These are phyloP conservation scores for Tremellales sp. DNA, from an alignment of 1,284 basidiomycete genomes.

Conservation along the genomic window DNA sequence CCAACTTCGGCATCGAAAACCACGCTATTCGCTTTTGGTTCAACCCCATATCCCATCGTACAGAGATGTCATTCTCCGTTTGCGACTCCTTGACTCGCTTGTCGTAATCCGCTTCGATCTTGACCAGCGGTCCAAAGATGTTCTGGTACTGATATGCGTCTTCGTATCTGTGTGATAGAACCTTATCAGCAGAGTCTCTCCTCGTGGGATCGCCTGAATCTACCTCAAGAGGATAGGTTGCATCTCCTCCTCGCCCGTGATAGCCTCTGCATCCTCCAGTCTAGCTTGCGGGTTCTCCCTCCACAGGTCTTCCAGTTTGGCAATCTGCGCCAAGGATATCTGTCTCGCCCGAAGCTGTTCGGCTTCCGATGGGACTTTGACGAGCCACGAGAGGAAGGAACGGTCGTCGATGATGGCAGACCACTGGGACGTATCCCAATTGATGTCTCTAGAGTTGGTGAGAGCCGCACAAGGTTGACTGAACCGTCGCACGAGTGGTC, in stretches of 20 bases:
- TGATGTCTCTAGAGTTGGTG: slow-evolving; percentile 83
- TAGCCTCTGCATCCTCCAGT: slow-evolving; percentile 93
- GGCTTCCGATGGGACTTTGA: slow-evolving; percentile 92
- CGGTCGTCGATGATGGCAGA: slow-evolving; percentile 97
- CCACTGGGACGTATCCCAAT: slow-evolving; percentile 98
- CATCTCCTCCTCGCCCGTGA: slow-evolving; percentile 93
- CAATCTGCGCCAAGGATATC: slow-evolving; percentile 95
- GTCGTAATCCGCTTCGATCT: slow-evolving; percentile 99
- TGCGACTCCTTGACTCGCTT: slow-evolving; percentile 96
- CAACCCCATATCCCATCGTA: slow-evolving; percentile 95
- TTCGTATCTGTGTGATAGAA: slow-evolving; percentile 66
- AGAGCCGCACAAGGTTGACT: slow-evolving; percentile 97
- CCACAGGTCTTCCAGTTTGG: slow-evolving; percentile 96
- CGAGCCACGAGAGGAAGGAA: slow-evolving; percentile 96
- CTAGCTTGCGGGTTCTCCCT: slow-evolving; percentile 92
- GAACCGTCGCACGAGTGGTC: slow-evolving; percentile 7
- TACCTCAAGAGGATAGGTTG: slow-evolving; percentile 76
- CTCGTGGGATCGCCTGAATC: slow-evolving; percentile 10
- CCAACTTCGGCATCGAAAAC: slow-evolving; percentile 93
- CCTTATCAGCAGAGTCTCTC: neutral
- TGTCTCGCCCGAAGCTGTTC: slow-evolving; percentile 93
- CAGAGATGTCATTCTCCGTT: slow-evolving; percentile 91
- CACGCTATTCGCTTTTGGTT: slow-evolving; percentile 98
- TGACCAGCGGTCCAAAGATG: slow-evolving; percentile 96
- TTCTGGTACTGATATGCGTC: slow-evolving; percentile 99